These are phyloP conservation scores for Chaetomium cochliodes DNA, from an alignment of 495 filamentous ascomycete species.

Conservation along the genomic window DNA sequence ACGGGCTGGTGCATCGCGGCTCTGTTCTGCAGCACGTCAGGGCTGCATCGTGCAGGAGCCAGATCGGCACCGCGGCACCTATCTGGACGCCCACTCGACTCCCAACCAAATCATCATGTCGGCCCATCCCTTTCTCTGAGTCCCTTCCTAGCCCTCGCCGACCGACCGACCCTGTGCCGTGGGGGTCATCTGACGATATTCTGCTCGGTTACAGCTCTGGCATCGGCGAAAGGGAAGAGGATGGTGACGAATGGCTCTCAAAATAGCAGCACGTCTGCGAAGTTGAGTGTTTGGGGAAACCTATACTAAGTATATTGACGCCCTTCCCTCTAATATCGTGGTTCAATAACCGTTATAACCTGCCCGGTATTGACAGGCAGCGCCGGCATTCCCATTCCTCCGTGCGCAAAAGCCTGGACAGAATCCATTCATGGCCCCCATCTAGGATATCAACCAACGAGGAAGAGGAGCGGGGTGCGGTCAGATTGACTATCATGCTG, in stretches of 20 bases:
- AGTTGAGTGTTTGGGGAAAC: background rate
- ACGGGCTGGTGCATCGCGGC: conserved; percentile 8
- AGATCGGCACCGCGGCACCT: background rate
- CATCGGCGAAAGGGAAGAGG: no score
- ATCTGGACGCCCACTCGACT: background rate
- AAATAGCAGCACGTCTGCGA: background rate
- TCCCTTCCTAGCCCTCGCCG: background rate
- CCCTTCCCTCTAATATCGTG: background rate
- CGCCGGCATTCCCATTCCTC: background rate
- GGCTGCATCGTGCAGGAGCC: conserved; percentile 7
- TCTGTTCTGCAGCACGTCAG: conserved; percentile 8
- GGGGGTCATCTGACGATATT: background rate
- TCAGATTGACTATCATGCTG: background rate
- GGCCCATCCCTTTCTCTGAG: no score
- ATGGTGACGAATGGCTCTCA: background rate
- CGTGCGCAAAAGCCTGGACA: background rate
- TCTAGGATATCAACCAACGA: background rate
- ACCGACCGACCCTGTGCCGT: background rate
- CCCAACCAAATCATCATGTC: background rate
- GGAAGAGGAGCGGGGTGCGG: background rate
- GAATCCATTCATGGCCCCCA: background rate
- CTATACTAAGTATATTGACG: background rate
- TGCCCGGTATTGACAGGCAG: background rate
- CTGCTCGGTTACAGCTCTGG: no score
- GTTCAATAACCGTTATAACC: background rate